Evolutionary conservation across 192 early-diverging fungal genomes (phyloP).

Genomic region (Chytriomyces sp.): DNA sequence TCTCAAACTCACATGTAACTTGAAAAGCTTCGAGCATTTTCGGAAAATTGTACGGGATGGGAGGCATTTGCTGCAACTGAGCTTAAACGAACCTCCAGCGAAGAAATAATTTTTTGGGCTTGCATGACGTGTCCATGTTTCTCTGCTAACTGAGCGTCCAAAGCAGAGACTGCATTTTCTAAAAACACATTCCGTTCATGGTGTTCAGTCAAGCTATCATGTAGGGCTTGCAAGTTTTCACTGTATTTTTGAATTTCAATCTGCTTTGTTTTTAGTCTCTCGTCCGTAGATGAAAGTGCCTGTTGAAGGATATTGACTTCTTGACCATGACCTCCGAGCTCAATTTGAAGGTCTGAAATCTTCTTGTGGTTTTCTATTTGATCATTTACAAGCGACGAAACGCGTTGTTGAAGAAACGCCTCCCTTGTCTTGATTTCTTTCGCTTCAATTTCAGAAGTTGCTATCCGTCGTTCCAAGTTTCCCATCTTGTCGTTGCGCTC

Average conservation of each 20-base stretch:
- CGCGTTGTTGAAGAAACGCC: not conserved
- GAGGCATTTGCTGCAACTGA: too few species aligned
- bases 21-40: too few species aligned
- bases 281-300: not conserved
- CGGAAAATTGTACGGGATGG: too few species aligned
- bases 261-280: not conserved
- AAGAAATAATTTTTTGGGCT: conserved; percentile 5
- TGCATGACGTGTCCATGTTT: conserved; percentile 25
- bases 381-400: not conserved
- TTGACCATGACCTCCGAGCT: not conserved
- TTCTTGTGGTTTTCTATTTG: conserved; percentile 7
- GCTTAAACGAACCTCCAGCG: not conserved
- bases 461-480: conserved; percentile 18
- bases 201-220: not conserved
- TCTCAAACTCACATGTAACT: too few species aligned
- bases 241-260: not conserved
- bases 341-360: conserved; percentile 5
- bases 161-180: conserved; percentile 2
- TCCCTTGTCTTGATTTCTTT: conserved; percentile 10
- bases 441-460: conserved; percentile 14
- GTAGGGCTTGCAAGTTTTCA: conserved; percentile 6
- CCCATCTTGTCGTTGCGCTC: conserved; percentile 10
- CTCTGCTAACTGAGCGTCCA: conserved; percentile 16
- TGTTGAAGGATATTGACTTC: conserved; percentile 4
- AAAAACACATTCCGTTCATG: not conserved